Conservation (phyloP, 495 filamentous ascomycete species). For the Daldinia grandis region DNA sequence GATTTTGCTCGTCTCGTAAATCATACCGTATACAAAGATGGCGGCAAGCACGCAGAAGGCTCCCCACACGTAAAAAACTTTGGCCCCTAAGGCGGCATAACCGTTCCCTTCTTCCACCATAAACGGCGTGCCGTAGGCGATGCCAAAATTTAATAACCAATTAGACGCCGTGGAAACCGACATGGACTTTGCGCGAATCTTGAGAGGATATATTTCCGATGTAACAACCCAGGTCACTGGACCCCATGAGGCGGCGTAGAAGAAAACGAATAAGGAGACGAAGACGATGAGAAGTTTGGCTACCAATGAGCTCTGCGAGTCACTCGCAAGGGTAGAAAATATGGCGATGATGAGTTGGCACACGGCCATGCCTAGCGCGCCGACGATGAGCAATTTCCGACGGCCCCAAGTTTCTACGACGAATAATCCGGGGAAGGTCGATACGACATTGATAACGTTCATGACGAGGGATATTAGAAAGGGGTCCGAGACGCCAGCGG, state of each 20-base stretch:
- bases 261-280: slow-evolving; percentile 83
- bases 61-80: slow-evolving; percentile 86
- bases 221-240: slow-evolving; percentile 85
- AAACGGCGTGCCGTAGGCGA: slow-evolving; percentile 81
- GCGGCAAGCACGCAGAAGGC: slow-evolving; percentile 75
- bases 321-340: slow-evolving; percentile 64
- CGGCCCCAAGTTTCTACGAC: slow-evolving; percentile 83
- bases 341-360: slow-evolving; percentile 76
- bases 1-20: slow-evolving; percentile 90
- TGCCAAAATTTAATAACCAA: slow-evolving; percentile 81
- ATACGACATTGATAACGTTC: slow-evolving; percentile 77
- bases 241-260: slow-evolving; percentile 85
- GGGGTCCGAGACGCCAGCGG: slow-evolving; percentile 68
- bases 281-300: slow-evolving; percentile 79
- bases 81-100: slow-evolving; percentile 71
- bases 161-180: slow-evolving; percentile 83
- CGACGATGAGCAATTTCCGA: slow-evolving; percentile 74
- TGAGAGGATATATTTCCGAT: slow-evolving; percentile 82
- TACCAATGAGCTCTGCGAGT: slow-evolving; percentile 55
- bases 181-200: slow-evolving; percentile 82
- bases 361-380: slow-evolving; percentile 77
- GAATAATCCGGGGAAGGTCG: slow-evolving; percentile 76
- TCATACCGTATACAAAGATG: slow-evolving; percentile 79
- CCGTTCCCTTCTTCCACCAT: slow-evolving; percentile 71
- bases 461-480: slow-evolving; percentile 77